Percentiles rank a stretch among this genome's conserved stretches.
These are phyloP conservation scores for Colletotrichum sidae DNA, from an alignment of 2,329 filamentous ascomycete species.

Conservation along the genomic window DNA sequence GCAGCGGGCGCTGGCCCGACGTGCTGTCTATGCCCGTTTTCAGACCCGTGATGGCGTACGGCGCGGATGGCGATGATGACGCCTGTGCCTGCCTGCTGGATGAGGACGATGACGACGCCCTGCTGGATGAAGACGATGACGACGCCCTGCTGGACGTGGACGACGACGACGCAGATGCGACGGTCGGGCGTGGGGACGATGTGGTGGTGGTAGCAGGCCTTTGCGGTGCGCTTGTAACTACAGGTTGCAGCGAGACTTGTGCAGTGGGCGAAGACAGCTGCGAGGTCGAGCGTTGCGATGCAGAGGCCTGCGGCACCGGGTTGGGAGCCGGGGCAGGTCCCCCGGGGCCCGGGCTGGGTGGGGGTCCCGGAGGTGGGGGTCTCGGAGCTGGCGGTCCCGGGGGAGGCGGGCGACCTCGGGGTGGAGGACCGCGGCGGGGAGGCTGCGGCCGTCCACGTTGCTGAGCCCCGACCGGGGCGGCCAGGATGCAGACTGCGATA, in stretches of 20 bases:
- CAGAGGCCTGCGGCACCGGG: not conserved
- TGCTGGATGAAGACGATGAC: too few relatives aligned
- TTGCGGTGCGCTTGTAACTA: not conserved
- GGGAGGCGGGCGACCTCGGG: not conserved
- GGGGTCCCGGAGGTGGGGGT: not conserved
- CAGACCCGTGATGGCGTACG: slow-evolving; percentile 16
- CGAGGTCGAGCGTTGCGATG: not conserved
- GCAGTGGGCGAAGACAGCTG: not conserved
- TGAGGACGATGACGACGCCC: not conserved
- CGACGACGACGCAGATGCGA: not conserved
- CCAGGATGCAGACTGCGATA: not conserved
- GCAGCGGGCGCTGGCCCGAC: slow-evolving; percentile 11
- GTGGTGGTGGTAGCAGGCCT: not conserved
- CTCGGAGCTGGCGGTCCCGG: not conserved
- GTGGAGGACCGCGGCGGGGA: not conserved
- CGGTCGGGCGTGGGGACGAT: not conserved
- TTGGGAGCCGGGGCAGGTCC: not conserved
- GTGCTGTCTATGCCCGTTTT: slow-evolving; percentile 18
- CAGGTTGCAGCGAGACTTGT: not conserved
- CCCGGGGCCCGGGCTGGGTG: not conserved
- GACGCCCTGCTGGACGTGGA: too few relatives aligned
- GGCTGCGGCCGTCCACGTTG: not conserved
- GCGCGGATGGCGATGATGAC: slow-evolving; percentile 8
- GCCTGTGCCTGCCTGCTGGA: slow-evolving; percentile 8
- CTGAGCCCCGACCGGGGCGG: slow-evolving; percentile 1